Evolutionary conservation across 2,329 filamentous ascomycete species (phyloP), one percentile per base, ranked within the genome.

Genomic region (Anisogramma anomala): DNA sequence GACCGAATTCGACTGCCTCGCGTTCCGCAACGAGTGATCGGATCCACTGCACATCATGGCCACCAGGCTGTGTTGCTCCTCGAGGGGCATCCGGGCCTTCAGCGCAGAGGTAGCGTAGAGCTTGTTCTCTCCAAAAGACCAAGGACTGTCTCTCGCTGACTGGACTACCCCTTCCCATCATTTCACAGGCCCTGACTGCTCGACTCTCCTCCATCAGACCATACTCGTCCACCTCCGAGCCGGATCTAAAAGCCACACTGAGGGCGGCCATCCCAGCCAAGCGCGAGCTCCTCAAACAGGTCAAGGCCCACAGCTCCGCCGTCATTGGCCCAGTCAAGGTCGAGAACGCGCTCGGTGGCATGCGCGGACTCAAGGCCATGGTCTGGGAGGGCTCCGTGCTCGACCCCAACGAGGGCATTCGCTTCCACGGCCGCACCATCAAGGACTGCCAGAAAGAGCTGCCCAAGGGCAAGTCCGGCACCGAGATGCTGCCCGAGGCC

Each of bases 331-430:
- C 94, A 55, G 79, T 96, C 63, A 94, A 89, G 71, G 77, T 96
- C 33, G 84, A 89, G 64, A 94, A 91, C 65, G 85, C 85, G 17
- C 77, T 96, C 53, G 91, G 91, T 54, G 91, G 91, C 56, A 96
- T 96, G 91, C 84, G 88, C 64, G 89, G 89, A 28, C 76, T 98
- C 52, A 95, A 94, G 68, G 84, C 88, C 52, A 95, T 98, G 87
- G 76, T 98, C 41, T 98, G 91, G 91, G 91, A 98, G 65, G 91
- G 91, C 34, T 95, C 88, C 9, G 89, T 96, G 18, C 79, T 98
- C 36, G 91, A 98, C 58, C 83, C 91, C 52, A 82, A 98, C 57
- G 88, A 96, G 67, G 91, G 91, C 46, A 98, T 98, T 59, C 84
- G 89, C 49, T 98, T 98, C 73, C 91, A 96, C 62, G 91, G 91